Evolutionary conservation across 1,139 yeast species (phyloP).

Genomic region (Kodamaea sp.): DNA sequence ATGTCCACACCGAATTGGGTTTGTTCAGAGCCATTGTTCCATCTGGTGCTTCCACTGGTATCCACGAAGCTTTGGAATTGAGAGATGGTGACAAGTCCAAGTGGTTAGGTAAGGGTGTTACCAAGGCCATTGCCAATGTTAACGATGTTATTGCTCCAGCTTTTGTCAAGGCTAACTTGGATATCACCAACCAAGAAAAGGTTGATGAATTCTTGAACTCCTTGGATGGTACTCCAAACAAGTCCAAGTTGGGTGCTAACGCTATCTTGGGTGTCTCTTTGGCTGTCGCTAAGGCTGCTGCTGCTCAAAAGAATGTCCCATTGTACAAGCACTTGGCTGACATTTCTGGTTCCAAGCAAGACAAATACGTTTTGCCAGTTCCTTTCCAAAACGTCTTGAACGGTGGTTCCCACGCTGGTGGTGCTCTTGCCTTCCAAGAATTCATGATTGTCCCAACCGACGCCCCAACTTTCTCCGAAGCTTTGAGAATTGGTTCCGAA

Average conservation of each 20-base stretch:
- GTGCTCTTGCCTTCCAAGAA: conserved; percentile 97
- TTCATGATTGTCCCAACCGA: conserved; percentile 96
- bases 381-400: conserved; percentile 96
- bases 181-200: conserved; percentile 73
- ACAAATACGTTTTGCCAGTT: conserved; percentile 83
- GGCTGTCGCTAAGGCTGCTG: conserved; percentile 93
- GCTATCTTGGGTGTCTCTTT: conserved; percentile 94
- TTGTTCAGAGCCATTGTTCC: conserved; percentile 91
- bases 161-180: conserved; percentile 65
- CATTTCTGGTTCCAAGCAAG: conserved; percentile 50
- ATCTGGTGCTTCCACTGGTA: conserved; percentile 95
- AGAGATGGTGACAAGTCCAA: conserved; percentile 92
- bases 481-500: conserved; percentile 92
- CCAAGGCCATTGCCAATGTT: conserved; percentile 88
- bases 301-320: conserved; percentile 84
- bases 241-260: conserved; percentile 92
- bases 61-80: conserved; percentile 91
- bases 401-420: conserved; percentile 99
- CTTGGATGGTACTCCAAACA: conserved; percentile 92
- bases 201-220: conserved; percentile 73
- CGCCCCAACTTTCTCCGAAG: conserved; percentile 86
- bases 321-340: conserved; percentile 82
- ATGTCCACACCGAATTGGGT: conserved; percentile 80
- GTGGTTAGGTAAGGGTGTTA: conserved; percentile 96
- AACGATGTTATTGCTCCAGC: conserved; percentile 90